These are phyloP conservation scores for Peronospora destructor DNA, from an alignment of 352 stramenopile species.

Conservation along the genomic window DNA sequence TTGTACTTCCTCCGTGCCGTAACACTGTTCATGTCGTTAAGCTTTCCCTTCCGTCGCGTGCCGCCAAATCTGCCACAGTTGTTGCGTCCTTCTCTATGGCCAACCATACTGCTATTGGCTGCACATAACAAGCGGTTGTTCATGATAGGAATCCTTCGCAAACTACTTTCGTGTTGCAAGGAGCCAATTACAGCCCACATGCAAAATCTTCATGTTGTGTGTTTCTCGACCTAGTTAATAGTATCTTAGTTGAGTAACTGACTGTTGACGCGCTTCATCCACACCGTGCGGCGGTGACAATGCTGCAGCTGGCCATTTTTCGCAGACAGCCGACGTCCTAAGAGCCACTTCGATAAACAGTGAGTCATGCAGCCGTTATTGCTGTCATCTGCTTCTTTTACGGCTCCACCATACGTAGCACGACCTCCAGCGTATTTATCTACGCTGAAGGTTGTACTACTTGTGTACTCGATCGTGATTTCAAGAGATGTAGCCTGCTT, in stretches of 20 bases:
- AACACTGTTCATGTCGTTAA: conserved; percentile 4
- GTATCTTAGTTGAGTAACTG: background rate
- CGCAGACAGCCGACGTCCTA: too few relatives aligned
- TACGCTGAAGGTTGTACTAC: too few relatives aligned
- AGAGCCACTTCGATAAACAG: too few relatives aligned
- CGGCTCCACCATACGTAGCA: too few relatives aligned
- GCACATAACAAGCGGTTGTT: conserved; percentile 83
- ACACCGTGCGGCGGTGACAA: too few relatives aligned
- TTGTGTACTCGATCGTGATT: too few relatives aligned
- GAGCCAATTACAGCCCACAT: conserved; percentile 84
- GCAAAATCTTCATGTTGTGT: background rate
- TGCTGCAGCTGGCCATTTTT: too few relatives aligned
- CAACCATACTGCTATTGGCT: conserved; percentile 85
- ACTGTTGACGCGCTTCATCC: too few relatives aligned
- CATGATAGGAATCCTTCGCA: conserved; percentile 86
- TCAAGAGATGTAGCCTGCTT: too few relatives aligned
- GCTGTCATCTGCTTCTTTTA: too few relatives aligned
- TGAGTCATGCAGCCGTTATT: too few relatives aligned
- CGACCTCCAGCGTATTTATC: too few relatives aligned
- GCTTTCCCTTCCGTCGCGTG: conserved; percentile 18
- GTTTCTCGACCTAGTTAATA: background rate
- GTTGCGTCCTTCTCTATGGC: conserved; percentile 50
- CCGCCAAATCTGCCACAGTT: conserved; percentile 87
- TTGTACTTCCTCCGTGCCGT: background rate
- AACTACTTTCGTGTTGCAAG: conserved; percentile 68